Percentiles rank a stretch among this genome's conserved stretches.
Evolutionary conservation across 2,329 filamentous ascomycete genomes (phyloP).

Genomic region (Gyromitra esculenta): DNA sequence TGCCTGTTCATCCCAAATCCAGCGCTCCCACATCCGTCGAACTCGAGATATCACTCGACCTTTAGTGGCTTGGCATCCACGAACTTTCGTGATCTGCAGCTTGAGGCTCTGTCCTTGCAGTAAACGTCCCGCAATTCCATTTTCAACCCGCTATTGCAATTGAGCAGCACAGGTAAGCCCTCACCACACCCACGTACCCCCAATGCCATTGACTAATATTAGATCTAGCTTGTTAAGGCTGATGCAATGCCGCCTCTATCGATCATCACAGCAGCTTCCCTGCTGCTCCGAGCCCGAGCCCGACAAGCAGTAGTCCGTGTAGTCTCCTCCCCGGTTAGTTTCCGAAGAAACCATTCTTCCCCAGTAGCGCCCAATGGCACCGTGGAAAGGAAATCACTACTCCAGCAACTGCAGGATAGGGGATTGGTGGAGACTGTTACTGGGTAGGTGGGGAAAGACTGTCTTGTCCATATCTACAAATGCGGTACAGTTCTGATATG

Average conservation of each 20-base stretch:
- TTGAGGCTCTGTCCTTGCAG: conserved; percentile 36
- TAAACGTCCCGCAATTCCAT: conserved; percentile 8
- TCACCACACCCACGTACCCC: neutral
- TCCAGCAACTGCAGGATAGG: conserved; percentile 74
- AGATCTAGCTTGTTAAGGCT: neutral
- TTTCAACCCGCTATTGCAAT: neutral
- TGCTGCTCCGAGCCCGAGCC: conserved; percentile 18
- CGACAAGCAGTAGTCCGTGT: neutral
- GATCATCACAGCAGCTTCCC: conserved; percentile 16
- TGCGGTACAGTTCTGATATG: conserved; percentile 16
- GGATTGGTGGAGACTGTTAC: conserved; percentile 79
- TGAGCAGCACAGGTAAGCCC: neutral
- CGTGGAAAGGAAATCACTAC: conserved; percentile 60
- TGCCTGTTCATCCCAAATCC: no score
- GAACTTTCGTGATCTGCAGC: neutral
- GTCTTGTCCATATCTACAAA: neutral
- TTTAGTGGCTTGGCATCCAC: conserved; percentile 17
- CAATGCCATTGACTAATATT: neutral
- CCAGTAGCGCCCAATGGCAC: neutral
- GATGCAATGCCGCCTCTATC: conserved; percentile 29
- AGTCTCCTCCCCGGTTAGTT: neutral
- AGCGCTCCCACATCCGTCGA: no score
- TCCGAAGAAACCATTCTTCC: neutral
- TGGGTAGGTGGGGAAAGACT: conserved; percentile 66
- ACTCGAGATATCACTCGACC: conserved; percentile 21